phyloP scores from a whole-genome alignment of 2,329 filamentous ascomycete genomes.

The Aspergillus sp. region DNA sequence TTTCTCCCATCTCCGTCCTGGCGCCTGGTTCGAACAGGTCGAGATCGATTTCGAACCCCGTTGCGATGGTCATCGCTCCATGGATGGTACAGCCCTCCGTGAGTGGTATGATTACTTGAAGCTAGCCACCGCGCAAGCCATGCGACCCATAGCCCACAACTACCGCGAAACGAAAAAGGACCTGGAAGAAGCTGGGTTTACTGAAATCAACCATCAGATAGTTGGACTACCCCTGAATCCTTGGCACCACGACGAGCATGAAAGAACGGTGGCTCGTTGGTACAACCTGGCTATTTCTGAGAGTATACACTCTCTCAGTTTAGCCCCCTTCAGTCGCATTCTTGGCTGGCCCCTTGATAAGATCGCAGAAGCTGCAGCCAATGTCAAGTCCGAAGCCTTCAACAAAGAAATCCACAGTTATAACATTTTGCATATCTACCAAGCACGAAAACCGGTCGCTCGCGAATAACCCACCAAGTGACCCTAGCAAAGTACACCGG shows the following conservation, averaged over 20 bases:
- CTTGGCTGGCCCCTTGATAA: slow-evolving; percentile 58
- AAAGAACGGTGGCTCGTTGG: slow-evolving; percentile 70
- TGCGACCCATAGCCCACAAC: slow-evolving; percentile 63
- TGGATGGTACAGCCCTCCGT: slow-evolving; percentile 52
- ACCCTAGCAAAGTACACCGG: no score
- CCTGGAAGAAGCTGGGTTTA: slow-evolving; percentile 71
- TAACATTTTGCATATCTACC: slow-evolving; percentile 50
- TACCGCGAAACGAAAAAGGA: slow-evolving; percentile 50
- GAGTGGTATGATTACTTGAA: slow-evolving; percentile 68
- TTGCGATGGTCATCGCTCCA: slow-evolving; percentile 59
- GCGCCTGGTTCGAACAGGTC: slow-evolving; percentile 77
- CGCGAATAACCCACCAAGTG: slow-evolving; percentile 3
- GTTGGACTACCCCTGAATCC: slow-evolving; percentile 69
- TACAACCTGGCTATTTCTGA: slow-evolving; percentile 75
- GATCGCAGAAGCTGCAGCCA: slow-evolving; percentile 57
- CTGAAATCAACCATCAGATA: slow-evolving; percentile 67
- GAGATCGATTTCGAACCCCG: slow-evolving; percentile 80
- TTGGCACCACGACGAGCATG: slow-evolving; percentile 62
- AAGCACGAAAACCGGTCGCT: slow-evolving; percentile 33
- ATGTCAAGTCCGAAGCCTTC: slow-evolving; percentile 65
- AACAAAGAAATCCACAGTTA: slow-evolving; percentile 66
- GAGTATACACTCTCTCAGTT: slow-evolving; percentile 66
- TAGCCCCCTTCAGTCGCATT: slow-evolving; percentile 67
- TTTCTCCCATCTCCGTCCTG: slow-evolving; percentile 70
- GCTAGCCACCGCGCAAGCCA: slow-evolving; percentile 61